Conservation (phyloP, 148 eudicot genomes). For the Pharnaceum exiguum region DNA sequence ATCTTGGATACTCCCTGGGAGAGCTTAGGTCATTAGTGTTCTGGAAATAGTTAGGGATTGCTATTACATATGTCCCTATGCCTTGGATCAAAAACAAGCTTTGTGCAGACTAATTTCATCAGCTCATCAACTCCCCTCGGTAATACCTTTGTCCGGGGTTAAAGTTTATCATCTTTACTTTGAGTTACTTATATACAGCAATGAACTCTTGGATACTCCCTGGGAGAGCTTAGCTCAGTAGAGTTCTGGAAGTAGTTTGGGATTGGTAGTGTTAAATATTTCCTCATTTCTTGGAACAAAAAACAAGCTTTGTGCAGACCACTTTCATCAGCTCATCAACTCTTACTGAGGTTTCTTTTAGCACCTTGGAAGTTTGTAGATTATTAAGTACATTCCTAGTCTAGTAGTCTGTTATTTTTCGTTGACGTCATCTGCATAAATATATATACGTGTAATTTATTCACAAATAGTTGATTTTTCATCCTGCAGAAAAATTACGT, state of each 20-base stretch:
- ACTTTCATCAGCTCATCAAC: background rate
- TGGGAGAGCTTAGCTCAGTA: background rate
- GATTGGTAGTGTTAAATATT: background rate
- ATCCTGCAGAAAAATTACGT: constrained; percentile 69
- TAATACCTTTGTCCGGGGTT: too few species aligned
- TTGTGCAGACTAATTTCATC: background rate
- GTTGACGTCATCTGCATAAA: too few species aligned
- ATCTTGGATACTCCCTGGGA: background rate
- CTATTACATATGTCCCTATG: background rate
- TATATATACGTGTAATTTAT: background rate
- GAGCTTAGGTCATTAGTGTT: background rate
- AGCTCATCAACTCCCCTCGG: too few species aligned
- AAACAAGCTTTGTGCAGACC: background rate
- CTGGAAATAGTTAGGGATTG: background rate
- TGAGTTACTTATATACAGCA: background rate
- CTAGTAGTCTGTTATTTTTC: too few species aligned
- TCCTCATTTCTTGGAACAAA: background rate
- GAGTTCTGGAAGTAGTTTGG: background rate
- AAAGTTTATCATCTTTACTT: background rate
- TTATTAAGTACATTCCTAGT: too few species aligned
- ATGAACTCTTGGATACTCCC: background rate
- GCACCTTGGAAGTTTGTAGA: too few species aligned
- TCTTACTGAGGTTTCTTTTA: too few species aligned
- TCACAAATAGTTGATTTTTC: constrained; percentile 1
- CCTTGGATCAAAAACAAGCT: background rate